Evolutionary conservation across 768 basidiomycete genomes (phyloP).

Genomic region (Mycena sanguinolenta): DNA sequence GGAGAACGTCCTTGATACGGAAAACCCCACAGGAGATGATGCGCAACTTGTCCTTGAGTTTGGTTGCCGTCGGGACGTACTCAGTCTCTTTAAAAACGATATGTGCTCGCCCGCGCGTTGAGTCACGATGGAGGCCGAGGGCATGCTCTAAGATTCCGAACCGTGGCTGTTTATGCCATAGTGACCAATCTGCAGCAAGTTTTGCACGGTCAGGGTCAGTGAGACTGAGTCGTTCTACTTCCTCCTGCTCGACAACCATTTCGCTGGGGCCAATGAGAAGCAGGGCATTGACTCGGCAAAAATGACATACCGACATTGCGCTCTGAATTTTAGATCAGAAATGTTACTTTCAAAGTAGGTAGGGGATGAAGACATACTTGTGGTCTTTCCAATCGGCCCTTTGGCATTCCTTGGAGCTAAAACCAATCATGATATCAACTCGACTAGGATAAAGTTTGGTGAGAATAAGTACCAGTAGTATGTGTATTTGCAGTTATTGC

Average conservation of each 20-base stretch:
- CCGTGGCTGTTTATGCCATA: constrained; percentile 38
- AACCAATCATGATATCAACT: neutral
- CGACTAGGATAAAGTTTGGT: neutral
- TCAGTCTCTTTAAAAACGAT: constrained; percentile 42
- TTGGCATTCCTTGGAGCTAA: constrained; percentile 44
- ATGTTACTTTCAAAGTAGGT: neutral
- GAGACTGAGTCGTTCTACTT: constrained; percentile 28
- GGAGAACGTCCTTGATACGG: constrained; percentile 39
- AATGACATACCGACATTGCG: constrained; percentile 16
- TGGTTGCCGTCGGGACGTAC: constrained; percentile 38
- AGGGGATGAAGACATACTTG: too few relatives aligned
- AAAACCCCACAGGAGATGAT: constrained; percentile 40
- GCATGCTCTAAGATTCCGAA: constrained; percentile 36
- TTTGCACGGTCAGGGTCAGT: constrained; percentile 32
- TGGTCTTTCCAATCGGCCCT: constrained; percentile 39
- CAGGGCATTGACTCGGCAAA: neutral
- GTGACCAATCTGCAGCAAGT: constrained; percentile 39
- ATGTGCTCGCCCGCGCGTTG: constrained; percentile 43
- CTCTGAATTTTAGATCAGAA: neutral
- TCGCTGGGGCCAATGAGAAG: constrained; percentile 20
- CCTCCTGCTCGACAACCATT: constrained; percentile 14
- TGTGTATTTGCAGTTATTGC: constrained; percentile 41
- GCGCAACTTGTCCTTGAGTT: constrained; percentile 40
- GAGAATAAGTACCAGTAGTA: constrained; percentile 39
- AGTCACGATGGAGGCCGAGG: constrained; percentile 42